Percentiles rank a stretch among this genome's conserved stretches.
These are phyloP conservation scores for Metschnikowia similis DNA, from an alignment of 805 yeast genomes.

Conservation along the genomic window DNA sequence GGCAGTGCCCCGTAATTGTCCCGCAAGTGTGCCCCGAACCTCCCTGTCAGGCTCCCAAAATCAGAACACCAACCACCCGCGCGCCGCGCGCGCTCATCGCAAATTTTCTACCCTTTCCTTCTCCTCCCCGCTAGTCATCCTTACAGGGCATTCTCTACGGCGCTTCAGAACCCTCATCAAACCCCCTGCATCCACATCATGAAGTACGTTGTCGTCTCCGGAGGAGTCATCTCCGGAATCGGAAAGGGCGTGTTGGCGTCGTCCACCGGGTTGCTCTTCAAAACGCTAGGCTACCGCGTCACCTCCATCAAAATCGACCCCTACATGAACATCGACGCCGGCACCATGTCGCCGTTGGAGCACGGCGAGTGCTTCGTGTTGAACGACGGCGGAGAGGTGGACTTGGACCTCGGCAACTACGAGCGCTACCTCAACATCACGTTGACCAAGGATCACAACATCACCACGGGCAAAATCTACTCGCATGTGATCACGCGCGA, in stretches of 20 bases:
- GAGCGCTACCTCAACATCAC: constrained; percentile 95
- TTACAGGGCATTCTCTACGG: constrained; percentile 5
- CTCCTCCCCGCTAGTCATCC: constrained; percentile 45
- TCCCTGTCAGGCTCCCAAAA: too few species aligned
- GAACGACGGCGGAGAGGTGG: constrained; percentile 99
- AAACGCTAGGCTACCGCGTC: constrained; percentile 90
- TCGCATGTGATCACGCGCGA: constrained; percentile 90
- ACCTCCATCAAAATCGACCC: constrained; percentile 99
- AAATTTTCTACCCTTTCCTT: constrained; percentile 9
- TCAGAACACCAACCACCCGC: background rate
- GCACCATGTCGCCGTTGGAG: constrained; percentile 98
- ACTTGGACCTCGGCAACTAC: constrained; percentile 95
- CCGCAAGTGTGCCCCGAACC: too few species aligned
- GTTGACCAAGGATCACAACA: constrained; percentile 89
- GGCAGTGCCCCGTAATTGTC: too few species aligned
- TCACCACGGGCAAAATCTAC: constrained; percentile 97
- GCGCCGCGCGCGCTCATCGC: constrained; percentile 1
- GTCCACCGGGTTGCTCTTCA: constrained; percentile 90
- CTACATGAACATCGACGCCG: constrained; percentile 98
- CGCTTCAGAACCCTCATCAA: too few species aligned
- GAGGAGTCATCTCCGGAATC: constrained; percentile 99
- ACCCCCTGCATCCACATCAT: constrained; percentile 30
- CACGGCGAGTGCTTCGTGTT: constrained; percentile 98
- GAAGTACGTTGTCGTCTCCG: constrained; percentile 99
- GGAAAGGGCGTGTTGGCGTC: constrained; percentile 99